Conservation (phyloP, 805 yeast species). For the Kuraishia borneana region DNA sequence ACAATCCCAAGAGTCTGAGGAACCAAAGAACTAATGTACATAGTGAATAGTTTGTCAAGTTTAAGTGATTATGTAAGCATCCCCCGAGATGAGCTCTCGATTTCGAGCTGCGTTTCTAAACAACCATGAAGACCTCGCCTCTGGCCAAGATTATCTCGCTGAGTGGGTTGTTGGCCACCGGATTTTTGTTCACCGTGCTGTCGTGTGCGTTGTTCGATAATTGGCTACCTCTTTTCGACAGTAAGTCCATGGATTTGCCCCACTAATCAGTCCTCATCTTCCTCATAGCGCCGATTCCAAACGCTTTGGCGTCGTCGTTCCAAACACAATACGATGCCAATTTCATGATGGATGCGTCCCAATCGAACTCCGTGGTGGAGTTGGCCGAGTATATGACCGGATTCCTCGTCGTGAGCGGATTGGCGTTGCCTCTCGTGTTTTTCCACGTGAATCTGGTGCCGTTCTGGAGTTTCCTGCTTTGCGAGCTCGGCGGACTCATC, state of each 20-base stretch:
- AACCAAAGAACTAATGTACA: slow-evolving; percentile 9
- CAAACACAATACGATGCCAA: slow-evolving; percentile 16
- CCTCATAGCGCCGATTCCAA: slow-evolving; percentile 24
- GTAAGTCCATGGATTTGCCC: slow-evolving; percentile 18
- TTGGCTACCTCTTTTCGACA: slow-evolving; percentile 81
- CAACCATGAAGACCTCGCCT: slow-evolving; percentile 29
- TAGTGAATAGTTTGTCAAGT: too few relatives aligned
- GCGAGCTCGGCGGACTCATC: slow-evolving; percentile 73
- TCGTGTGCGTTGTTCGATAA: slow-evolving; percentile 81
- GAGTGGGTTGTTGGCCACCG: slow-evolving; percentile 71
- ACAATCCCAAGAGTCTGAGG: slow-evolving; percentile 5
- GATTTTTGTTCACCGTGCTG: slow-evolving; percentile 77
- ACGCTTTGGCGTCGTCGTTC: slow-evolving; percentile 14
- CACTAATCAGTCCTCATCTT: slow-evolving; percentile 14
- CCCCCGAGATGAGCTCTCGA: too few relatives aligned
- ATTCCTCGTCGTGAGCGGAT: slow-evolving; percentile 19
- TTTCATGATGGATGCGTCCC: slow-evolving; percentile 15
- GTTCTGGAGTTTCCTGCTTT: slow-evolving; percentile 34
- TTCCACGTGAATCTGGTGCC: slow-evolving; percentile 17
- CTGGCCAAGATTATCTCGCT: slow-evolving; percentile 66
- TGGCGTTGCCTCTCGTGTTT: slow-evolving; percentile 18
- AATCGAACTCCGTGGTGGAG: slow-evolving; percentile 8
- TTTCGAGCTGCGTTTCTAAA: neutral
- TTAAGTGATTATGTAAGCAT: too few relatives aligned
- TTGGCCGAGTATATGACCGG: slow-evolving; percentile 21